A percentile compares a stretch with the other conserved stretches of the same genome.
Evolutionary conservation across 2,329 filamentous ascomycete species (phyloP).

Genomic region (Ophiostoma australiae): DNA sequence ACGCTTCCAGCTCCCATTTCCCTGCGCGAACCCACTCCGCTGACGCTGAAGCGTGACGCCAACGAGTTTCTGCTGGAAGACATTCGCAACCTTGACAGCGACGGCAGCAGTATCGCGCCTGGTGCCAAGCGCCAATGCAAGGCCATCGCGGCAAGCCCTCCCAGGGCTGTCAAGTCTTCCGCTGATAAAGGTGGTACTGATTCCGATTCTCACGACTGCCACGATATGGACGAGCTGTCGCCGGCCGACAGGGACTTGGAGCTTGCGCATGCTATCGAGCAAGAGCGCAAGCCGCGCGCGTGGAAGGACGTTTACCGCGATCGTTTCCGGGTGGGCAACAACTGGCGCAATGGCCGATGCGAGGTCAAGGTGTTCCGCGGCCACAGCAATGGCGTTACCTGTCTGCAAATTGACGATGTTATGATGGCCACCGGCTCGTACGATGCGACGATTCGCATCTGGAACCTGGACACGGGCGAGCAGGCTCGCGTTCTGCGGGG

Average conservation of each 20-base stretch:
- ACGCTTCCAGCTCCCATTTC: conserved; percentile 32
- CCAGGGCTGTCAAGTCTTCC: background rate
- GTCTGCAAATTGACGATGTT: conserved; percentile 70
- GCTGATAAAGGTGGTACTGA: conserved; percentile 18
- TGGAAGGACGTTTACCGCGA: conserved; percentile 99
- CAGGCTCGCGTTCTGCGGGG: conserved; percentile 80
- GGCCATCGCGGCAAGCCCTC: background rate
- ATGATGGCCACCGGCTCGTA: conserved; percentile 89
- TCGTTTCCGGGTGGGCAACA: conserved; percentile 85
- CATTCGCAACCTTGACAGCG: conserved; percentile 28
- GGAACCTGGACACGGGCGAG: conserved; percentile 85
- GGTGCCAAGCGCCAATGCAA: conserved; percentile 14
- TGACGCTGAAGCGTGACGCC: conserved; percentile 38
- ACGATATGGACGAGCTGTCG: background rate
- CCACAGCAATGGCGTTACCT: conserved; percentile 76
- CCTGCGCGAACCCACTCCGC: conserved; percentile 28
- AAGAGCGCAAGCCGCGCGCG: conserved; percentile 55
- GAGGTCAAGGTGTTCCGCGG: conserved; percentile 78
- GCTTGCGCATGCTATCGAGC: conserved; percentile 22
- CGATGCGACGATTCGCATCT: conserved; percentile 91
- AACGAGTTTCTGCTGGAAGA: conserved; percentile 31
- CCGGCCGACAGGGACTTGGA: conserved; percentile 24
- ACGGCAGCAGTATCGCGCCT: conserved; percentile 18
- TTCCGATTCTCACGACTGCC: conserved; percentile 23
- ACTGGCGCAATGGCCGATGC: conserved; percentile 95